Evolutionary conservation across 176 grass and related monocot genomes (phyloP), one percentile per base, ranked within the genome.

Genomic region (Tuctoria greenei): DNA sequence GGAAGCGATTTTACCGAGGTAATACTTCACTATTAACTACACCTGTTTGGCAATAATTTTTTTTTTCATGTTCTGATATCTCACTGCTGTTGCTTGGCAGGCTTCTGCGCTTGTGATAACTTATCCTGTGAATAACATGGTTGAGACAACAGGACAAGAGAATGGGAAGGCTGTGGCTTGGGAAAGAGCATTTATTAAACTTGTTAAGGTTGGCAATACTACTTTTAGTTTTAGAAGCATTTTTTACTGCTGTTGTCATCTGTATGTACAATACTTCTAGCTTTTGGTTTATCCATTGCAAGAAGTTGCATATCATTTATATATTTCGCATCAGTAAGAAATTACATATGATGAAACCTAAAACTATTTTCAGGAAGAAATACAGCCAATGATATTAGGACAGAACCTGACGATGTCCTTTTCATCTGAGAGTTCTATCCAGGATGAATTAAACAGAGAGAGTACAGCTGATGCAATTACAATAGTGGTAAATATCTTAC

Each of bases 101-200:
- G 95, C 95, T 78, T 90, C 87, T 76, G 87, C 95, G 37, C 88
- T 98, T 86, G 69, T 98, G 16, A 79, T 92, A 84, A 94, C 95
- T 81, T 98, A 98, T 94, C 95, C 91, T 40, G 95, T 98, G 88
- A 94, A 98, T 75, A 98, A 98, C 69, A 85, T 82, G 75, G 61
- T 92, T 84, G 89, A 92, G 46, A 81, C 85, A 70, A 87, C 82
- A 79, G 87, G 91, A 35, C 45, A 86, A 72, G 89, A 89, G 64
- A 92, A 92, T 81, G 87, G 66, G 78, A 92, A 83, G 77, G 91
- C 95, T 45, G 77, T 94, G 66, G 89, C 89, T 55, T 98, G 95
- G 95, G 95, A 98, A 90, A 85, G 90, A 58, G 91, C 86, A 60
- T 94, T 92, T 81, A 84, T 98, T 84, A 82, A 74, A 65, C 89